Evolutionary conservation across 257 asterid genomes (phyloP).

Genomic region (Handroanthus guayacan): DNA sequence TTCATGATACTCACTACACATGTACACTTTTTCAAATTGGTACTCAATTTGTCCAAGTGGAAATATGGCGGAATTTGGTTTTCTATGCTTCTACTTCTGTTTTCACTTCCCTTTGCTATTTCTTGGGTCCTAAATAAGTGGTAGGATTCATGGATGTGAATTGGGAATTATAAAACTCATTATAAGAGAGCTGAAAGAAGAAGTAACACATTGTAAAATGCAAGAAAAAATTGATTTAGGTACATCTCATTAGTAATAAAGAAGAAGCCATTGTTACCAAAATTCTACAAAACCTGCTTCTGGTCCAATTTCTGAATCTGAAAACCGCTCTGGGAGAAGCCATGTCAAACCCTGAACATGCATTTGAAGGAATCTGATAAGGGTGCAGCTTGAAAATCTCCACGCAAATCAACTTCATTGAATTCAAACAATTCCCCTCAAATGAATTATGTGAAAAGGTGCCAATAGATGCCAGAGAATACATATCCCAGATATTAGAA

Average conservation of each 20-base stretch:
- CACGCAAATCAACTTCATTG: slow-evolving; percentile 13
- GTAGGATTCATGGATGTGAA: slow-evolving; percentile 9
- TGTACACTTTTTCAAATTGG: neutral
- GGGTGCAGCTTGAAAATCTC: slow-evolving; percentile 1
- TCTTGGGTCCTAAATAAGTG: slow-evolving; percentile 17
- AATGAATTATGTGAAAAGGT: slow-evolving; percentile 14
- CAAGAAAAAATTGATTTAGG: slow-evolving; percentile 14
- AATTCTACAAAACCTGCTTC: slow-evolving; percentile 98
- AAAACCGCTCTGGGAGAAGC: slow-evolving; percentile 97
- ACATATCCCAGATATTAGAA: neutral
- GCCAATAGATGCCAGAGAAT: slow-evolving; percentile 13
- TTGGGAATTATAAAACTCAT: slow-evolving; percentile 1
- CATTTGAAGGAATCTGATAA: slow-evolving; percentile 39
- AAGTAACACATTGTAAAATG: neutral
- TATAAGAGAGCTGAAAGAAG: slow-evolving; percentile 22
- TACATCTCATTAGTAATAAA: slow-evolving; percentile 41
- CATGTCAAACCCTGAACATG: slow-evolving; percentile 88
- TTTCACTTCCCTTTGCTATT: neutral
- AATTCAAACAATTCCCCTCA: slow-evolving; percentile 26
- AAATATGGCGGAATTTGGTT: slow-evolving; percentile 6
- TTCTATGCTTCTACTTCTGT: slow-evolving; percentile 4
- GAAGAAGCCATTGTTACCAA: slow-evolving; percentile 90
- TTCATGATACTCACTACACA: neutral
- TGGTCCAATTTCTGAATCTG: slow-evolving; percentile 97
- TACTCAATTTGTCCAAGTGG: neutral